Percentiles rank a stretch among this genome's conserved stretches.
Conservation (phyloP, 805 yeast species). For the Saccharomyces mikatae region DNA sequence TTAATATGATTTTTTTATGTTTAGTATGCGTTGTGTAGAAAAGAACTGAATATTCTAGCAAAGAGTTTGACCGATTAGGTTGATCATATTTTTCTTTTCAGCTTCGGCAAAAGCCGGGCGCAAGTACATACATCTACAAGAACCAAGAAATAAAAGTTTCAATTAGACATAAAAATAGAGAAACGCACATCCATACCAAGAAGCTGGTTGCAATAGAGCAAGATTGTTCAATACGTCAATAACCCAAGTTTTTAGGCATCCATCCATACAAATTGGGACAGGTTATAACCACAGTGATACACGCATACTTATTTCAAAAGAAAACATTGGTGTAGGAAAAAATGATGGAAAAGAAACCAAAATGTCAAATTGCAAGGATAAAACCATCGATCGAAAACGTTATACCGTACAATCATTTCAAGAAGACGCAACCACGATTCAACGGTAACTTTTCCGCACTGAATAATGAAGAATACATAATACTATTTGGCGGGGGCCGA, state of each 20-base stretch:
- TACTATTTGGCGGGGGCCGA: conserved; percentile 37
- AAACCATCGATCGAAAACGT: conserved; percentile 35
- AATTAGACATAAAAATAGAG: neutral
- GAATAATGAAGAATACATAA: conserved; percentile 12
- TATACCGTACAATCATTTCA: conserved; percentile 23
- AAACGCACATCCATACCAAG: neutral
- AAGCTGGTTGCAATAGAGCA: neutral
- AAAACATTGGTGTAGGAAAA: neutral
- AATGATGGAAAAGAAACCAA: conserved; percentile 8
- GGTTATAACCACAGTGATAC: neutral
- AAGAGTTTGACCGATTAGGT: neutral
- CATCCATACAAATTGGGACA: neutral
- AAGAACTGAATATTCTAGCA: neutral
- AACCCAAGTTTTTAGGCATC: neutral
- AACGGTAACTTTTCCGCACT: conserved; percentile 4
- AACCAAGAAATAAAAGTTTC: neutral
- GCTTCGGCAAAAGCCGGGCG: neutral
- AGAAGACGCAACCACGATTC: conserved; percentile 26
- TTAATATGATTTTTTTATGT: neutral
- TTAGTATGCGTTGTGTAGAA: neutral
- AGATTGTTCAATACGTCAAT: neutral
- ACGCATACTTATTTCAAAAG: neutral
- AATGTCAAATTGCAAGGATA: conserved; percentile 18
- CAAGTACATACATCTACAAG: neutral
- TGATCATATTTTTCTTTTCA: neutral